Conservation (phyloP, 2,329 filamentous ascomycete species). For the Boeremia lycopersici region DNA sequence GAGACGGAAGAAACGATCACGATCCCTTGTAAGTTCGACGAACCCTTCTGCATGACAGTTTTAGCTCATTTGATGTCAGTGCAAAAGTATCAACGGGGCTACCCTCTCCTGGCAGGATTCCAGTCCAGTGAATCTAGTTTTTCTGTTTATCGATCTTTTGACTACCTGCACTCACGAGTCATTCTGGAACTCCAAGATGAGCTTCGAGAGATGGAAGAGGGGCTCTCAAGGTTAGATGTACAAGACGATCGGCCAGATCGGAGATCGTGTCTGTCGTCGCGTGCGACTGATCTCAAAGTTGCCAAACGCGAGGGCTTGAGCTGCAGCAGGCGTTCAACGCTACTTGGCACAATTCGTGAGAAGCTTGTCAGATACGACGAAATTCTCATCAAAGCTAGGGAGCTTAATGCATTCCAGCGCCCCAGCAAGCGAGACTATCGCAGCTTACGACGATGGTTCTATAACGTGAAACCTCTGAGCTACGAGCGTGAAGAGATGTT, state of each 20-base stretch:
- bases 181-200: conserved; percentile 45
- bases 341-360: conserved; percentile 17
- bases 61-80: too few relatives aligned
- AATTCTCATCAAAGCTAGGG: conserved; percentile 40
- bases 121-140: conserved; percentile 45
- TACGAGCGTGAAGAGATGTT: conserved; percentile 29
- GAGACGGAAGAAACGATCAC: too few relatives aligned
- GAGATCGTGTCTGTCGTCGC: too few relatives aligned
- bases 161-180: conserved; percentile 43
- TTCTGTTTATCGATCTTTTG: conserved; percentile 44
- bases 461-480: conserved; percentile 29
- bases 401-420: conserved; percentile 40
- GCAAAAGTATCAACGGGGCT: conserved; percentile 39
- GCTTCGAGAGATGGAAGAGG: conserved; percentile 35
- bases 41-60: too few relatives aligned
- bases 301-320: background rate
- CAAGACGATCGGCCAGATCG: conserved; percentile 5
- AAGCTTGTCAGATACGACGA: conserved; percentile 36
- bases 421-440: conserved; percentile 43
- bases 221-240: conserved; percentile 26
- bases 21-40: too few relatives aligned
- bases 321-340: background rate
- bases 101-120: conserved; percentile 42
- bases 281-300: background rate
- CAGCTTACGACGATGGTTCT: conserved; percentile 41